Conservation (phyloP, 2,329 filamentous ascomycete species). For the Elsinoe ampelina region DNA sequence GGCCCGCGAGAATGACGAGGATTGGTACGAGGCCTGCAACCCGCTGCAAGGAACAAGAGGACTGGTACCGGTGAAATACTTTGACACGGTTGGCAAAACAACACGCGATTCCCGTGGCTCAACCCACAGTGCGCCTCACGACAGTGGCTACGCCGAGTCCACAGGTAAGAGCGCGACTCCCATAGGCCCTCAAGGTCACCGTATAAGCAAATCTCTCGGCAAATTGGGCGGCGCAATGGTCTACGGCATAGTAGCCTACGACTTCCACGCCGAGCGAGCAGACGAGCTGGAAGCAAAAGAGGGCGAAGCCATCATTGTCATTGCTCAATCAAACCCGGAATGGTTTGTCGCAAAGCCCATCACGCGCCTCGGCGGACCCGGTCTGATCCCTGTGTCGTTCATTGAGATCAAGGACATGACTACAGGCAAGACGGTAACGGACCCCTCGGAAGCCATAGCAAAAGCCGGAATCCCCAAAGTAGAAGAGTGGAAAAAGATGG, state of each 20-base stretch:
- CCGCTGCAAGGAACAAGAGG: conserved; percentile 81
- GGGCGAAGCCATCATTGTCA: conserved; percentile 94
- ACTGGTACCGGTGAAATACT: conserved; percentile 87
- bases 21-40: conserved; percentile 99
- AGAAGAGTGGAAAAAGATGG: conserved; percentile 99
- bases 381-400: conserved; percentile 91
- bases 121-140: conserved; percentile 53
- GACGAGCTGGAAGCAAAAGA: conserved; percentile 93
- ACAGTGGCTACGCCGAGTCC: conserved; percentile 75
- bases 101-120: conserved; percentile 69
- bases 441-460: conserved; percentile 76
- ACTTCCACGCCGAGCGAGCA: conserved; percentile 89
- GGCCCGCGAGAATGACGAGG: conserved; percentile 81
- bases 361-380: conserved; percentile 85
- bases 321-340: conserved; percentile 95
- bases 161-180: conserved; percentile 18
- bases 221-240: conserved; percentile 70
- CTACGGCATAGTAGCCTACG: conserved; percentile 93
- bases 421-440: conserved; percentile 69
- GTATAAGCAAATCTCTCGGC: conserved; percentile 34
- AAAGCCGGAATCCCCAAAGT: conserved; percentile 87
- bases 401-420: conserved; percentile 94
- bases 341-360: conserved; percentile 99
- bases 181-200: conserved; percentile 21
- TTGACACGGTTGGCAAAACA: conserved; percentile 84